Percentiles rank a stretch among this genome's conserved stretches.
phyloP scores from a whole-genome alignment of 2,329 filamentous ascomycete species.

The Fusarium ramigenum region DNA sequence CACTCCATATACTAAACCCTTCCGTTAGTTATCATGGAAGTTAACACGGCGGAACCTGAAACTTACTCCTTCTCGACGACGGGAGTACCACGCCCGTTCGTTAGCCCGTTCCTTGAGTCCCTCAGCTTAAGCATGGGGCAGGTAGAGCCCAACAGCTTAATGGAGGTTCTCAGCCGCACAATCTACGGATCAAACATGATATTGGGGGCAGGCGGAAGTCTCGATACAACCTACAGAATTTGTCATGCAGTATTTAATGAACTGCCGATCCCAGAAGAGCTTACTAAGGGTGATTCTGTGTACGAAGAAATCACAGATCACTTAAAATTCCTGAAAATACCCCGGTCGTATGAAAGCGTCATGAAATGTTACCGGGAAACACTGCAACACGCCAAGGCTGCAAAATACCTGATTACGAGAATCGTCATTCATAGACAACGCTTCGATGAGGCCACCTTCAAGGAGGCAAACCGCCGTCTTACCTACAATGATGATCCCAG shows the following conservation, averaged over 20 bases:
- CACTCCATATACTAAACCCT: not conserved
- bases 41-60: too few species aligned
- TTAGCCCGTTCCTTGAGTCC: too few species aligned
- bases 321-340: not conserved
- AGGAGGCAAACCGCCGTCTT: conserved; percentile 11
- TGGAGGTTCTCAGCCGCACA: not conserved
- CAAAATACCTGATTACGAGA: conserved; percentile 22
- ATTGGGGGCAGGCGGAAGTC: not conserved
- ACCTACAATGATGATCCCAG: not conserved
- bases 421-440: not conserved
- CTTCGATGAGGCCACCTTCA: conserved; percentile 24
- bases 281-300: not conserved
- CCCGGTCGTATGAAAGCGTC: not conserved
- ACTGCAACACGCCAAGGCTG: conserved; percentile 16
- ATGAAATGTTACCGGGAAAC: conserved; percentile 5
- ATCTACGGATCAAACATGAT: conserved; percentile 23
- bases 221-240: not conserved
- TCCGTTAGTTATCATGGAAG: not conserved
- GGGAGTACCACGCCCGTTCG: too few species aligned
- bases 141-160: not conserved
- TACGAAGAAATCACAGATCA: not conserved
- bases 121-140: not conserved
- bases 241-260: not conserved
- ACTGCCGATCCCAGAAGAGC: not conserved
- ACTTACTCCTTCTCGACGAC: too few species aligned